Percentiles rank a stretch among this genome's conserved stretches.
Conservation (phyloP, 179 eudicot species). For the Camellia oleifera region DNA sequence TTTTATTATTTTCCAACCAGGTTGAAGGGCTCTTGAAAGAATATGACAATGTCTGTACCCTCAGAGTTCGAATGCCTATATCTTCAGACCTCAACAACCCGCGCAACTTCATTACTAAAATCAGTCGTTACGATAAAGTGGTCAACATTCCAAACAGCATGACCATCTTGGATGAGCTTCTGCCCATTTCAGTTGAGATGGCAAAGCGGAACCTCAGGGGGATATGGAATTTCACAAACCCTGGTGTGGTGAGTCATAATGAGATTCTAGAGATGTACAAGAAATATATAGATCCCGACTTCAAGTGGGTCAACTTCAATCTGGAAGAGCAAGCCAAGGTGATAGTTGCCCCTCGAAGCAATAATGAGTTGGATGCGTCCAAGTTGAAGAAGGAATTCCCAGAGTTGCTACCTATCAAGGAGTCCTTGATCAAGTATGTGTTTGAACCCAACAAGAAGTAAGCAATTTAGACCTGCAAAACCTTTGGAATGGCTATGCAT, state of each 20-base stretch:
- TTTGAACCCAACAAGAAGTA: slow-evolving; percentile 70
- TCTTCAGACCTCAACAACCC: slow-evolving; percentile 93
- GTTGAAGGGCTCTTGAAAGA: slow-evolving; percentile 85
- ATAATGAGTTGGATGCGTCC: slow-evolving; percentile 80
- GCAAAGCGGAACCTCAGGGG: slow-evolving; percentile 76
- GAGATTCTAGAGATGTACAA: slow-evolving; percentile 89
- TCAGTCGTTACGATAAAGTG: slow-evolving; percentile 69
- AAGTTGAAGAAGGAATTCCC: slow-evolving; percentile 83
- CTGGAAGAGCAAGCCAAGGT: slow-evolving; percentile 91
- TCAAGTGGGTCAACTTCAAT: slow-evolving; percentile 69
- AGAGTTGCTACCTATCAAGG: slow-evolving; percentile 66
- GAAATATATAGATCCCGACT: slow-evolving; percentile 64
- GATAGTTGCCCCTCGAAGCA: slow-evolving; percentile 77
- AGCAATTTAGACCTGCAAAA: background rate
- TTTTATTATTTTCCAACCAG: slow-evolving; percentile 26
- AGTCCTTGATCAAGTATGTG: slow-evolving; percentile 76
- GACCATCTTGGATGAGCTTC: slow-evolving; percentile 87
- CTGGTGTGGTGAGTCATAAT: slow-evolving; percentile 82
- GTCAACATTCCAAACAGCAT: slow-evolving; percentile 89
- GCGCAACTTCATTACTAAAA: slow-evolving; percentile 82
- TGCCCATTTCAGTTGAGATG: slow-evolving; percentile 90
- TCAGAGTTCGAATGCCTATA: slow-evolving; percentile 91
- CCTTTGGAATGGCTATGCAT: background rate
- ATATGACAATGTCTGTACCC: slow-evolving; percentile 87
- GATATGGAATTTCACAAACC: slow-evolving; percentile 87